phyloP scores from a whole-genome alignment of 129 eudicot genomes.

The Arctium minus region DNA sequence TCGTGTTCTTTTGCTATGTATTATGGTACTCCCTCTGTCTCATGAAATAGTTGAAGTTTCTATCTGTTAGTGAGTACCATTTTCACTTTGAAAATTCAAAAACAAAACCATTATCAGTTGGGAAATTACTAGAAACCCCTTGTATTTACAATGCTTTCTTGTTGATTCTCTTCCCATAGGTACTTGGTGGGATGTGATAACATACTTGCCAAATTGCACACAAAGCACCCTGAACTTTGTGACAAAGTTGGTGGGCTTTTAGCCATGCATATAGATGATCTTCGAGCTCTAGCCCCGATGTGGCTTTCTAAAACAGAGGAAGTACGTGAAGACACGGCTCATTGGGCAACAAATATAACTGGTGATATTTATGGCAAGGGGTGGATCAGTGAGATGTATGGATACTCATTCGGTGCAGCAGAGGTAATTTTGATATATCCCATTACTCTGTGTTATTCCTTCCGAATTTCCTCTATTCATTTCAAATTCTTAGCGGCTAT shows the following conservation, averaged over 20 bases:
- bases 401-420: constrained; percentile 99
- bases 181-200: constrained; percentile 94
- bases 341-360: constrained; percentile 87
- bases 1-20: not conserved
- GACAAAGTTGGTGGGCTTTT: constrained; percentile 98
- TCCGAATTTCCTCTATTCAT: not conserved
- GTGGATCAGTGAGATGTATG: constrained; percentile 99
- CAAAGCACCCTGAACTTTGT: constrained; percentile 90
- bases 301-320: constrained; percentile 99
- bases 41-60: not conserved
- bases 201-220: constrained; percentile 82
- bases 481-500: not conserved
- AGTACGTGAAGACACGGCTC: constrained; percentile 92
- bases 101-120: not conserved
- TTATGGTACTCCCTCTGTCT: not conserved
- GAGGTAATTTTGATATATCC: constrained; percentile 45
- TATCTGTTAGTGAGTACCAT: not conserved
- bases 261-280: constrained; percentile 97
- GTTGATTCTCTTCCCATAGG: constrained; percentile 31
- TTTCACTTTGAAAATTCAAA: not conserved
- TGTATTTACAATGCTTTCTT: constrained; percentile 6
- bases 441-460: not conserved
- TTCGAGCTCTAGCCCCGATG: constrained; percentile 92
- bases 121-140: not conserved
- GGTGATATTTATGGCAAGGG: constrained; percentile 91